These are phyloP conservation scores for Viola odorata DNA, from an alignment of 345 rosid genomes.

Conservation along the genomic window DNA sequence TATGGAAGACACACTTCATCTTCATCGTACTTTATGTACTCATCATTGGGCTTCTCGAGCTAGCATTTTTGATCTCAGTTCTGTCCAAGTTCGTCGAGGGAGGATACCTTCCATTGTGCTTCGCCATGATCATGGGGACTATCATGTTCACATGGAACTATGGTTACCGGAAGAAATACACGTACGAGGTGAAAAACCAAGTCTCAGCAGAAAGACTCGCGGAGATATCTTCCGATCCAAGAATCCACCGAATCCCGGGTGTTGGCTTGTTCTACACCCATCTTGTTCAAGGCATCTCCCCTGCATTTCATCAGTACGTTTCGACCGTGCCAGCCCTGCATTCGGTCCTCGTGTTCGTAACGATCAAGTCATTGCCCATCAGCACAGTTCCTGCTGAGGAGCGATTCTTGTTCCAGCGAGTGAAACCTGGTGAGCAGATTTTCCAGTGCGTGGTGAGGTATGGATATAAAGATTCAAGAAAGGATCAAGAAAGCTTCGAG, in stretches of 20 bases:
- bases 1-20: background rate
- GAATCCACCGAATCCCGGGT: slow-evolving; percentile 26
- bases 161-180: slow-evolving; percentile 32
- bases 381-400: no score
- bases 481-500: slow-evolving; percentile 32
- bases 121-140: slow-evolving; percentile 20
- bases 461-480: slow-evolving; percentile 34
- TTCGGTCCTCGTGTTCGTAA: no score
- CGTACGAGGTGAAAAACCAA: slow-evolving; percentile 43
- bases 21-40: background rate
- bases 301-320: slow-evolving; percentile 39
- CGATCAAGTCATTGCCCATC: no score
- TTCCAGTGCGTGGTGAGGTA: slow-evolving; percentile 43
- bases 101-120: slow-evolving; percentile 43
- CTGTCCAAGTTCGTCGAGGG: slow-evolving; percentile 40
- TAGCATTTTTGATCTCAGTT: slow-evolving; percentile 36
- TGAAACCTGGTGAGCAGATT: slow-evolving; percentile 24
- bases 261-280: slow-evolving; percentile 41
- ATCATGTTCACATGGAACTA: slow-evolving; percentile 45
- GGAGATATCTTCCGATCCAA: slow-evolving; percentile 1
- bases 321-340: no score
- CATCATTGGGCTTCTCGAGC: slow-evolving; percentile 12
- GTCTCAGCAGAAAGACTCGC: slow-evolving; percentile 20
- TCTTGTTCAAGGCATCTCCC: slow-evolving; percentile 39
- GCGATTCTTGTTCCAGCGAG: slow-evolving; percentile 36